Conservation (phyloP, 768 basidiomycete species). For the Termitomyces sp. region DNA sequence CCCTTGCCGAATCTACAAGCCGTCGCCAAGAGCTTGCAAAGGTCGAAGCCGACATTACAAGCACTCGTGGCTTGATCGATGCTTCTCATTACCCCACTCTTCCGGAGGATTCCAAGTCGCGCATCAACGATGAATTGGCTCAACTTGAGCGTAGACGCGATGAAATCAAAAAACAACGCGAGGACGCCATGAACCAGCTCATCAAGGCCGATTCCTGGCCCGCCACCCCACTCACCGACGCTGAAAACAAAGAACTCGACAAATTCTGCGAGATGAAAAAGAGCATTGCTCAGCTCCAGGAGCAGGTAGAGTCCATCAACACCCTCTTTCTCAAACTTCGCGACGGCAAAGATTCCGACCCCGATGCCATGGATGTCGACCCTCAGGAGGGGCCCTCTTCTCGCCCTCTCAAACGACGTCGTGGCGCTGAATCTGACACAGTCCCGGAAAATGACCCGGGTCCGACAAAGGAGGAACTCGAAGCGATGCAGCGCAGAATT, state of each 20-base stretch:
- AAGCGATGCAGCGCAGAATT: background rate
- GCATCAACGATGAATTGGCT: constrained; percentile 16
- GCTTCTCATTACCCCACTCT: constrained; percentile 15
- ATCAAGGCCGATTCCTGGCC: constrained; percentile 30
- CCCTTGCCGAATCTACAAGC: constrained; percentile 10
- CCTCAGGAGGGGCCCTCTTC: constrained; percentile 1
- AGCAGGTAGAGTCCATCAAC: constrained; percentile 23
- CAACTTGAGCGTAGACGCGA: constrained; percentile 22
- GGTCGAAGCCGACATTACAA: constrained; percentile 20
- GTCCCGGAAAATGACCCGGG: constrained; percentile 1
- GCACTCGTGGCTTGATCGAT: constrained; percentile 16
- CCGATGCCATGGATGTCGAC: constrained; percentile 17
- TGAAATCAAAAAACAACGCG: constrained; percentile 19
- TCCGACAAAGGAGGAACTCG: constrained; percentile 3
- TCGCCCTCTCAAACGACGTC: constrained; percentile 25
- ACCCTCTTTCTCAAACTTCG: constrained; percentile 15
- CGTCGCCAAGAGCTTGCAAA: constrained; percentile 15
- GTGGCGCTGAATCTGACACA: constrained; percentile 16
- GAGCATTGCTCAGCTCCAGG: constrained; percentile 22
- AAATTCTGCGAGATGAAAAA: constrained; percentile 22
- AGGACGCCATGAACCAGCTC: constrained; percentile 18
- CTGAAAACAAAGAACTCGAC: constrained; percentile 18
- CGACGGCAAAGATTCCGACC: background rate
- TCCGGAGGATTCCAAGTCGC: constrained; percentile 16
- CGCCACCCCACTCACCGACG: constrained; percentile 20